Base-by-base conservation (phyloP, 2,329 filamentous ascomycete genomes). In the Fusarium sp. region DNA sequence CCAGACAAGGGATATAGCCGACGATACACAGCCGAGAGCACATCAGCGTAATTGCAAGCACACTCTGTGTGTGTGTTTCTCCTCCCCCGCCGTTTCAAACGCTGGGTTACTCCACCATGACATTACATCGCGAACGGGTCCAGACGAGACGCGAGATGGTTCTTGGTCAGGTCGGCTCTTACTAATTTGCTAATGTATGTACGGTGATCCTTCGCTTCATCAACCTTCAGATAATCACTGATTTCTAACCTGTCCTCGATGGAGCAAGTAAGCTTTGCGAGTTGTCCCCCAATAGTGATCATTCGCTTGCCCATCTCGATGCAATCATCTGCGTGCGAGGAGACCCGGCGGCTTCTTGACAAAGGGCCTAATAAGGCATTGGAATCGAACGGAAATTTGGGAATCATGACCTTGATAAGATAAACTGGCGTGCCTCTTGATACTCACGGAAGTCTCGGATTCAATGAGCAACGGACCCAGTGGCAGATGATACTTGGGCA, bases 41-140 rank as follows among this genome's bases (percentile, higher is more conserved):
- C 38, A 49, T 44, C 54, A 46, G 52, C 51, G 38, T 61, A 68
- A 60, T 65, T 39, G 33, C 62, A 33, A 63, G 42, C 19, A 60
- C 60, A 66, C 41, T 49, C 33, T 29, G 27, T 33, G 38, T 38
- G 31, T 44, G 39, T 63, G 42, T 67, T 67, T 60, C 52, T 51
- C 60, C 45, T 61, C 59, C 71, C 71, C 60, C 68, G 46, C 68
- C 65, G 71, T 72, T 75, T 75, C 70, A 76, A 74, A 70, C 64
- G 44, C 65, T 48, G 27, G 31, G 33, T 46, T 57, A 27, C 73
- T 69, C 62, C 63, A 66, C 70, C 42, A 33, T 45, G 44, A 37
- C 46, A 67, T 60, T 52, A 48, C 62, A 65, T 68, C 42, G 64
- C 49, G 49, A 63, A 65, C 52, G 45, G 59, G 60, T 62, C 60